A percentile compares a stretch with the other conserved stretches of the same genome.
These are phyloP conservation scores for Dysphania ambrosioides DNA, from an alignment of 148 eudicot genomes.

Conservation along the genomic window DNA sequence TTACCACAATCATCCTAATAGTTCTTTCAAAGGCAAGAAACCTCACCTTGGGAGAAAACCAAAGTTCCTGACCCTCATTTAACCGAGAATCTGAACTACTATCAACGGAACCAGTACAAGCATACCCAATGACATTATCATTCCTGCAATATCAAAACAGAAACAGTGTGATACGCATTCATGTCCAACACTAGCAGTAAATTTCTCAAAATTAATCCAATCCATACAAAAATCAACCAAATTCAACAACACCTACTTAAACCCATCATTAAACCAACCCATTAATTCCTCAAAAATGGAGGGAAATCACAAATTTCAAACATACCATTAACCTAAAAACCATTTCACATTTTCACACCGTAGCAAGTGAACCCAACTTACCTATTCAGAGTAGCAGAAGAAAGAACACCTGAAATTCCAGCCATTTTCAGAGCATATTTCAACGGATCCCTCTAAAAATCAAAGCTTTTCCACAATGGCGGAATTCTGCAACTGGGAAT, in stretches of 20 bases:
- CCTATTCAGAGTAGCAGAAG: background rate
- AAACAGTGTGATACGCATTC: background rate
- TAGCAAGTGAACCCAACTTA: too few relatives aligned
- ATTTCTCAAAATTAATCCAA: background rate
- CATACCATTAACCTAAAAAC: constrained; percentile 17
- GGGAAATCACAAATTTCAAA: constrained; percentile 28
- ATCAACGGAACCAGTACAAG: constrained; percentile 11
- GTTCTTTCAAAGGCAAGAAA: background rate
- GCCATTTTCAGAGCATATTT: constrained; percentile 21
- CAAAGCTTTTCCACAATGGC: constrained; percentile 25
- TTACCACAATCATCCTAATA: background rate
- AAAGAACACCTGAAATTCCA: constrained; percentile 15
- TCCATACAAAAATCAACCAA: background rate
- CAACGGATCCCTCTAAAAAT: background rate
- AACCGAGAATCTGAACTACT: constrained; percentile 7
- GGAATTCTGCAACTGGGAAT: constrained; percentile 10
- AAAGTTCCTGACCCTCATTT: constrained; percentile 21
- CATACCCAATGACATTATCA: constrained; percentile 14
- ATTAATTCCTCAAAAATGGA: constrained; percentile 13
- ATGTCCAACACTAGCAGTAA: background rate
- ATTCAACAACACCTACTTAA: constrained; percentile 7
- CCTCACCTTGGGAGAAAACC: constrained; percentile 30
- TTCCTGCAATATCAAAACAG: constrained; percentile 13
- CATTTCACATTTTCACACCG: too few relatives aligned
- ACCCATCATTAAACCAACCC: constrained; percentile 12